A percentile compares a stretch with the other conserved stretches of the same genome.
Evolutionary conservation across 176 grass and related monocot genomes (phyloP).

Genomic region (Oryza punctata): DNA sequence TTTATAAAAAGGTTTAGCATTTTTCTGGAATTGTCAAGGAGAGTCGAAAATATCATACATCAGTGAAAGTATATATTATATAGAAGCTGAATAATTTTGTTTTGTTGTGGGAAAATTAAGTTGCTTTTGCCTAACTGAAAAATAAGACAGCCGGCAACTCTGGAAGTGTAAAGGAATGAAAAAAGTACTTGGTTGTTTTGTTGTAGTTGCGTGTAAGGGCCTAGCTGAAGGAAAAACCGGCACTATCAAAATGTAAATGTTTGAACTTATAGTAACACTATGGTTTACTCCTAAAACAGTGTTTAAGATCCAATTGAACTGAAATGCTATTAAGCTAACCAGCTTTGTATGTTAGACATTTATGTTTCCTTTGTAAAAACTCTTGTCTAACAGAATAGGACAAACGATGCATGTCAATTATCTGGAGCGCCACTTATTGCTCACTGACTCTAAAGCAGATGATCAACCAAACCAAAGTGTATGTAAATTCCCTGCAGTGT

Average conservation of each 20-base stretch:
- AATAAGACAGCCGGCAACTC: neutral
- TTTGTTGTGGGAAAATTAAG: neutral
- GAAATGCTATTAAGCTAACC: neutral
- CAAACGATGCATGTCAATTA: neutral
- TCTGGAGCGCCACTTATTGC: slow-evolving; percentile 7
- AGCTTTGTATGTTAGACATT: neutral
- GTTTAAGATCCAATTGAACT: neutral
- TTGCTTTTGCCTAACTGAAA: neutral
- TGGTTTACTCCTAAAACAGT: neutral
- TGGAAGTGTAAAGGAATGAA: neutral
- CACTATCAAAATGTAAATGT: neutral
- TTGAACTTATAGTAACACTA: neutral
- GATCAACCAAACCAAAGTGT: neutral
- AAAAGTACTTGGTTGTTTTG: neutral
- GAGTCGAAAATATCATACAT: slow-evolving; percentile 4
- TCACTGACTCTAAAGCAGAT: slow-evolving; percentile 16
- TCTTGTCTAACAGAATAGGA: slow-evolving; percentile 6
- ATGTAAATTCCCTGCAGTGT: slow-evolving; percentile 11
- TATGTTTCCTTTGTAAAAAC: neutral
- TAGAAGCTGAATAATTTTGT: slow-evolving; percentile 7
- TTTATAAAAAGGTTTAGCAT: neutral
- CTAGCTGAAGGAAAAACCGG: neutral
- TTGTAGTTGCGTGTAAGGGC: neutral
- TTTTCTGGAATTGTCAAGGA: slow-evolving; percentile 11
- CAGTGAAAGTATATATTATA: neutral